Evolutionary conservation across 345 rosid genomes (phyloP), one percentile per base, ranked within the genome.

Genomic region (Populus simonii): DNA sequence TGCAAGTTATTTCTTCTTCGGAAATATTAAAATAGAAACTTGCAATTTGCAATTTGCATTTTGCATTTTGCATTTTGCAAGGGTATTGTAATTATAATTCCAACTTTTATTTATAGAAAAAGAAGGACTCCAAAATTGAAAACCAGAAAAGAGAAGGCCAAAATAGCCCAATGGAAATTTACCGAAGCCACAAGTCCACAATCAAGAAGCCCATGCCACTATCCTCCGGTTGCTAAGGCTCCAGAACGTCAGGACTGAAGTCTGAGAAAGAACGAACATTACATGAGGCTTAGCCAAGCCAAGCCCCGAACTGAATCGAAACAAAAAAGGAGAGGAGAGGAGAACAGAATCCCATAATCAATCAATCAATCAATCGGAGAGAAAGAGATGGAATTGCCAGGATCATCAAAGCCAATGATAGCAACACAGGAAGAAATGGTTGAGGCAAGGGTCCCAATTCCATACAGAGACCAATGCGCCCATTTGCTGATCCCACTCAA

Each of bases 371-470:
- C 51, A 45, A 36, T 31, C 13, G 36, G 25, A 36, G 27, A 6
- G 66, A 51, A 18, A 31, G 55, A 35, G 43, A 96, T 94, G 99
- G 97, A 91, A 78, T 91, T 88, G 47, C 81, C 75, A 70, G 98
- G 98, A 81, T 92, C 98, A 43, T 92, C 99, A 84, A 96, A 90
- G 93, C 92, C 92, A 88, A 96, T 96, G 98, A 89, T 96, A 66
- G 98, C 99, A 68, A 92, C 98, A 1, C 98, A 90, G 68, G 96
- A 79, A 68, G 99, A 96, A 85, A 94, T 96, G 99, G 95, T 81
- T 75, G 87, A 83, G 77, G 97, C 92, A n/a, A 88, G 84, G 79
- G 92, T 92, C 17, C 96, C 98, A 2, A 83, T 96, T 8, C 82
- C 97, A 1, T 96, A 91, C 77, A 88, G 99, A 78, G 99, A 96